A percentile compares a stretch with the other conserved stretches of the same genome.
Evolutionary conservation across 164 flowering plant genomes (phyloP).

Genomic region (Piper longum): DNA sequence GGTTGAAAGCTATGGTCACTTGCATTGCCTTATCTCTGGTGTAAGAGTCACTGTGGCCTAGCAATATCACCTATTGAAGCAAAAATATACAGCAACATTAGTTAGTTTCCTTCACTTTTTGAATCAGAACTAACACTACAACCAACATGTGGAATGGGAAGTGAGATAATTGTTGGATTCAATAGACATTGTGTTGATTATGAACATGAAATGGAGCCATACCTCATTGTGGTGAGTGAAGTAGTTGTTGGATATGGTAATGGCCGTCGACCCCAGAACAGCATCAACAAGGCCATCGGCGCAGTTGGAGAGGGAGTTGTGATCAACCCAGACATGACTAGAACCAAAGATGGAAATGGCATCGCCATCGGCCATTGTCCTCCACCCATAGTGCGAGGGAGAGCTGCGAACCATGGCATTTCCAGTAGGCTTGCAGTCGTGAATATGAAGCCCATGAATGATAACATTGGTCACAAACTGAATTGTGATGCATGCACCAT

Average conservation of each 20-base stretch:
- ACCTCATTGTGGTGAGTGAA: slow-evolving; percentile 97
- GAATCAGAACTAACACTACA: no score
- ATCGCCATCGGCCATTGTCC: slow-evolving; percentile 47
- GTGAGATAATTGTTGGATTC: no score
- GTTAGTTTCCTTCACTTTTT: background rate
- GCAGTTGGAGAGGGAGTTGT: slow-evolving; percentile 73
- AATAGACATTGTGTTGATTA: no score
- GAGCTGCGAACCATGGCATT: slow-evolving; percentile 38
- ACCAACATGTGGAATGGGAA: no score
- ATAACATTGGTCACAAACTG: slow-evolving; percentile 29
- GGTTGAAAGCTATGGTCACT: slow-evolving; percentile 94
- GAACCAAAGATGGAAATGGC: slow-evolving; percentile 78
- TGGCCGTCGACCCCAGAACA: slow-evolving; percentile 91
- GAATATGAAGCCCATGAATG: slow-evolving; percentile 32
- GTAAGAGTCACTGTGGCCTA: slow-evolving; percentile 91
- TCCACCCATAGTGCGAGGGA: slow-evolving; percentile 31
- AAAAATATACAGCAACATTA: background rate
- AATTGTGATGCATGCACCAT: slow-evolving; percentile 30
- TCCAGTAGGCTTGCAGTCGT: slow-evolving; percentile 33
- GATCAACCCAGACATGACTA: slow-evolving; percentile 94
- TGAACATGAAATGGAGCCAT: no score
- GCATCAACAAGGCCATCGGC: slow-evolving; percentile 98
- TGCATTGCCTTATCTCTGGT: slow-evolving; percentile 79
- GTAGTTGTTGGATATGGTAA: slow-evolving; percentile 83
- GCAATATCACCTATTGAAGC: slow-evolving; percentile 57